Base-by-base conservation (phyloP, 805 yeast species). In the Candida cerambycidarum region DNA sequence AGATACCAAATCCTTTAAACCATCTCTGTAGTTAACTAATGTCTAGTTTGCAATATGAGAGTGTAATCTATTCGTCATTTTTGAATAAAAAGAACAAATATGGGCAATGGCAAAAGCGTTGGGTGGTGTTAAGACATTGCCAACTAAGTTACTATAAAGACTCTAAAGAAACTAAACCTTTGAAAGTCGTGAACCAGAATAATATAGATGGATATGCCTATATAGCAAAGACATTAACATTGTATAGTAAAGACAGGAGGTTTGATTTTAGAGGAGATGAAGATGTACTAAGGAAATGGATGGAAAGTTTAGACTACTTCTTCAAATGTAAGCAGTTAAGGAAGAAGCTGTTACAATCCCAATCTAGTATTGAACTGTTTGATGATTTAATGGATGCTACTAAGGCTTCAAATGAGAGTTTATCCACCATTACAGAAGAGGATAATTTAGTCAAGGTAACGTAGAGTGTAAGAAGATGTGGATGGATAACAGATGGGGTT, bases 101-200 rank as follows among this genome's bases (percentile, higher is more conserved):
- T 32, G 35, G 35, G 3, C 35, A 54, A 23, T 71, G 73, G 71
- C 67, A 66, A 46, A 58, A 54, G 42, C 50, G 54, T 24, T 71
- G 76, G 75, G 65, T 62, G 31, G 70, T 65, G 4, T 53, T 71
- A 4, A 49, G 75, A 24, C 50, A 53, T n/a, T 55, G 63, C 33
- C 75, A 68, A 46, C 52, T 70, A 14, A 54, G 67, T 8, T 68
- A 64, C 52, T 71, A 71, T 50, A 67, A 67, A 39, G 69, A 67
- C 44, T 47, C 62, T 5, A 47, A 51, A 19, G 76, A 71, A 47
- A 61, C 66, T 51, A 65, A 65, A 39, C 69, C 75, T 0, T 46
- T 56, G 16, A 55, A 48, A 36, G 72, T 71, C 11, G 50, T 67
- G 8, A 55, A 44, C 58, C 54, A 46, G 18, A 51, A 25, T 29